phyloP scores from a whole-genome alignment of 1,284 basidiomycete genomes.

The Sutorius eximius region DNA sequence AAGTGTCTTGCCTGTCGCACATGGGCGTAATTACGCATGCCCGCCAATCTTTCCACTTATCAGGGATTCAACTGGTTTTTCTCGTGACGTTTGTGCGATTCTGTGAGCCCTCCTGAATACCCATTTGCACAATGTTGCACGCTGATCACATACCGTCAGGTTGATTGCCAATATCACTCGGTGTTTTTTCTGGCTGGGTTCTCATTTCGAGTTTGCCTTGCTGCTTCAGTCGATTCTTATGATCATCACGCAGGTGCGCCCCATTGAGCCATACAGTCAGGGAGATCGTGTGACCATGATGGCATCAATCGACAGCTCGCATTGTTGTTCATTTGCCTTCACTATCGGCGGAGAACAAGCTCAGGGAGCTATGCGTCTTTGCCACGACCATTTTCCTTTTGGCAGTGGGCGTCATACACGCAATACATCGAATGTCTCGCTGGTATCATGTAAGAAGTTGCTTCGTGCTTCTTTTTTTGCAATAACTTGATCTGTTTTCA shows the following conservation, averaged over 20 bases:
- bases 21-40: conserved; percentile 21
- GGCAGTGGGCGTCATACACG: conserved; percentile 80
- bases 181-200: conserved; percentile 87
- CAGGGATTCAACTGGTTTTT: conserved; percentile 84
- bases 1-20: conserved; percentile 16
- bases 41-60: conserved; percentile 10
- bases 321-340: conserved; percentile 76
- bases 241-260: conserved; percentile 73
- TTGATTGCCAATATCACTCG: conserved; percentile 80
- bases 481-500: conserved; percentile 32
- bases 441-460: conserved; percentile 60
- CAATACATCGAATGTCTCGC: conserved; percentile 83
- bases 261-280: conserved; percentile 6
- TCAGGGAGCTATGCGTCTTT: conserved; percentile 60
- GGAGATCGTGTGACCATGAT: conserved; percentile 22
- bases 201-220: conserved; percentile 74
- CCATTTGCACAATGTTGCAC: conserved; percentile 1
- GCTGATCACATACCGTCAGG: conserved; percentile 38
- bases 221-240: conserved; percentile 78
- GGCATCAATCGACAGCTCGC: conserved; percentile 50
- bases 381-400: conserved; percentile 73
- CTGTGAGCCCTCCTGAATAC: conserved; percentile 45
- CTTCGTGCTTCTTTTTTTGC: conserved; percentile 11
- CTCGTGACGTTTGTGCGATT: conserved; percentile 78
- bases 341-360: conserved; percentile 58